A percentile compares a stretch with the other conserved stretches of the same genome.
These are phyloP conservation scores for Globisporangium echinulatum DNA, from an alignment of 352 stramenopile species.

Conservation along the genomic window DNA sequence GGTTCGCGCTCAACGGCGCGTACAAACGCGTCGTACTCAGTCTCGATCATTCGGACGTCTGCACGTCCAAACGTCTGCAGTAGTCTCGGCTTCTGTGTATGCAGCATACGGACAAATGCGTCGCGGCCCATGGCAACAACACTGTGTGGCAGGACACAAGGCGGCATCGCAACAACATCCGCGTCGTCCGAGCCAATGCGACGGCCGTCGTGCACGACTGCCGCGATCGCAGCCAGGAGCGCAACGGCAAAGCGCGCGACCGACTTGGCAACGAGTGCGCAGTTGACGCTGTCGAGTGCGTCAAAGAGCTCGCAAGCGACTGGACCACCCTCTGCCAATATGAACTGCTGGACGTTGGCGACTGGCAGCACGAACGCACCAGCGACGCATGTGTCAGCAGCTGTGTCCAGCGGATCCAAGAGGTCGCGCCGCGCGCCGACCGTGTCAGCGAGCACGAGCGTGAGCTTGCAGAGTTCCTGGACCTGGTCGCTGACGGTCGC, in stretches of 20 bases:
- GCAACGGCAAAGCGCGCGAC: conserved; percentile 42
- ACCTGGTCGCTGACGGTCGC: conserved; percentile 29
- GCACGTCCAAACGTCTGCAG: conserved; percentile 36
- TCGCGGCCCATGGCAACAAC: conserved; percentile 54
- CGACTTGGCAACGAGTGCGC: conserved; percentile 37
- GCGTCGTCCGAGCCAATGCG: conserved; percentile 37
- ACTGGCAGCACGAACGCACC: conserved; percentile 47
- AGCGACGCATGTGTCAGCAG: conserved; percentile 24
- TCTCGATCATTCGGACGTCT: conserved; percentile 36
- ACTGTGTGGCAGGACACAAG: conserved; percentile 36
- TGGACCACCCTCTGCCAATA: conserved; percentile 47
- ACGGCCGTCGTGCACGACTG: conserved; percentile 38
- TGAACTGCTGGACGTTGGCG: conserved; percentile 54
- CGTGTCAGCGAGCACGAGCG: conserved; percentile 45
- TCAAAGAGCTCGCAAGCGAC: conserved; percentile 57
- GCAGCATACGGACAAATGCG: conserved; percentile 33
- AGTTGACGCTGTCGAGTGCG: conserved; percentile 34
- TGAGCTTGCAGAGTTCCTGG: conserved; percentile 44
- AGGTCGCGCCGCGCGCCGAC: conserved; percentile 38
- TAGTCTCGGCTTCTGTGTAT: conserved; percentile 30
- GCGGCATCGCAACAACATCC: conserved; percentile 34
- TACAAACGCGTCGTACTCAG: conserved; percentile 44
- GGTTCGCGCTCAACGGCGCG: conserved; percentile 35
- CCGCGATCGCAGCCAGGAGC: conserved; percentile 31
- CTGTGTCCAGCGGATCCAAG: conserved; percentile 22